Conservation (phyloP, 2,329 filamentous ascomycete genomes). For the Fusarium algeriense region DNA sequence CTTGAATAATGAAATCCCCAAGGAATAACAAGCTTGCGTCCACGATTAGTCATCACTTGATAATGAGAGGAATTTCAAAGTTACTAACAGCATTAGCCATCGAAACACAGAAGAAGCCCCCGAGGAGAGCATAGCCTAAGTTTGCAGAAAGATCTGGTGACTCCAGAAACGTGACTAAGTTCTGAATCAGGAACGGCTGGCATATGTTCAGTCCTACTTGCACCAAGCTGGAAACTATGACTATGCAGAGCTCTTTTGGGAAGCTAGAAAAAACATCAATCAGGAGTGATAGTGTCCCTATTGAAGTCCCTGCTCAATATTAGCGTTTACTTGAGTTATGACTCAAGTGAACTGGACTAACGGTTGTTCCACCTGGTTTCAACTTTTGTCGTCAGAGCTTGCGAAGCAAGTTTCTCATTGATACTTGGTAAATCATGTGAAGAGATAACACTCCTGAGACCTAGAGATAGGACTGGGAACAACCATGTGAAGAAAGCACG, state of each 20-base stretch:
- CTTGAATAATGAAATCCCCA: slow-evolving; percentile 5
- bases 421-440: background rate
- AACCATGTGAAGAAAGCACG: slow-evolving; percentile 1
- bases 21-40: background rate
- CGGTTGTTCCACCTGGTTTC: background rate
- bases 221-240: background rate
- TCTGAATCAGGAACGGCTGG: background rate
- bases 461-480: background rate
- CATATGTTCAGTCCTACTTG: slow-evolving; percentile 6
- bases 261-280: background rate
- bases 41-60: too few relatives aligned
- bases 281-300: background rate
- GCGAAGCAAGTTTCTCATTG: background rate
- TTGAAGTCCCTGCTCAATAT: background rate
- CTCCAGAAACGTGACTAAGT: background rate
- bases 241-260: background rate
- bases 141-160: background rate
- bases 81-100: background rate
- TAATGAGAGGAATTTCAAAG: too few relatives aligned
- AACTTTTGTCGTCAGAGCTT: background rate
- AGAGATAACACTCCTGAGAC: background rate
- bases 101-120: slow-evolving; percentile 7
- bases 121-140: background rate
- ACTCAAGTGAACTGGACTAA: background rate
- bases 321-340: too few relatives aligned